phyloP scores from a whole-genome alignment of 139 green algal genomes.

The Picochlorum sp. region DNA sequence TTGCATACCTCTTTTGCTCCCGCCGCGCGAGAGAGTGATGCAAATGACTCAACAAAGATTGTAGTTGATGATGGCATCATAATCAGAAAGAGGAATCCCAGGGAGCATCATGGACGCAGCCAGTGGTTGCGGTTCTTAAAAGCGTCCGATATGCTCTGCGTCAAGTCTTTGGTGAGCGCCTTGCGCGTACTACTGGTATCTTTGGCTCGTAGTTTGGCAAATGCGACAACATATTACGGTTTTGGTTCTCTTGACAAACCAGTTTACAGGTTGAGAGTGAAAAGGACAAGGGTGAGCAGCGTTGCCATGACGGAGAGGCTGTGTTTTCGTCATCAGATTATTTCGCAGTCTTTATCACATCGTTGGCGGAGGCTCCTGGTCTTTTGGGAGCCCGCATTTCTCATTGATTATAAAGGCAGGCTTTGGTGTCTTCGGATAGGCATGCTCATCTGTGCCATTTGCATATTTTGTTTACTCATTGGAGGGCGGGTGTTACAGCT shows the following conservation, averaged over 20 bases:
- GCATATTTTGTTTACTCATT: conserved; percentile 3
- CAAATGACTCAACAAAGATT: too few relatives aligned
- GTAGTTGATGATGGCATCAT: too few relatives aligned
- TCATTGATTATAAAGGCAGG: conserved; percentile 17
- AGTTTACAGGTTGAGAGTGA: conserved; percentile 35
- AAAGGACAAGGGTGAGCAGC: background rate
- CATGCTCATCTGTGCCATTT: conserved; percentile 2
- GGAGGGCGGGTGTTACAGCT: conserved; percentile 5
- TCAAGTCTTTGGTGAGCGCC: conserved; percentile 10
- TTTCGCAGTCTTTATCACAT: conserved; percentile 34
- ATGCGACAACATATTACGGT: conserved; percentile 68
- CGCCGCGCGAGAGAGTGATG: too few relatives aligned
- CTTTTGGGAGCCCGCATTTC: conserved; percentile 21
- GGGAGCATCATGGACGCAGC: background rate
- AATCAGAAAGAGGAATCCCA: too few relatives aligned
- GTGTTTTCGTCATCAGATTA: conserved; percentile 28
- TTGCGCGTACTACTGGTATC: conserved; percentile 46
- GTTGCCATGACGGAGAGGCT: conserved; percentile 13
- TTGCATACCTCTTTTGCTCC: background rate
- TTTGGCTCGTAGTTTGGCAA: conserved; percentile 52
- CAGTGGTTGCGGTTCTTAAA: background rate
- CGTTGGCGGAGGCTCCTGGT: conserved; percentile 25
- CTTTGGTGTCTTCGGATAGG: conserved; percentile 13
- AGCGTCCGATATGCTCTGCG: background rate
- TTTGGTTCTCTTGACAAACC: conserved; percentile 60